These are phyloP conservation scores for Coemansia sp. DNA, from an alignment of 192 early-diverging fungal species.

Conservation along the genomic window DNA sequence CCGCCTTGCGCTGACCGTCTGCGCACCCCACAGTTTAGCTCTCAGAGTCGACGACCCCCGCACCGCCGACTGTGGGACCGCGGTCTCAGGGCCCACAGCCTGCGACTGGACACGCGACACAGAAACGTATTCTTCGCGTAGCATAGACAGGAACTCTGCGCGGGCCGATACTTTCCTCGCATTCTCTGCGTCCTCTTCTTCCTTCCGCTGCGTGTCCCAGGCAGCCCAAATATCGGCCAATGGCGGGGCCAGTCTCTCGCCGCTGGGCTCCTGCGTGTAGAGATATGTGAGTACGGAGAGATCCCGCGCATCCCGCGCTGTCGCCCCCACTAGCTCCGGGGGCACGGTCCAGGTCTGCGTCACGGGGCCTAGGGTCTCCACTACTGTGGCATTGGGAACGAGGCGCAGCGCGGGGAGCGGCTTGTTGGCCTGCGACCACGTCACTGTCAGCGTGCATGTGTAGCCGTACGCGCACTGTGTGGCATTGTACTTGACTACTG, in stretches of 20 bases:
- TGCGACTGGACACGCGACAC: too few relatives aligned
- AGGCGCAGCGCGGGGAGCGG: background rate
- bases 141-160: slow-evolving; percentile 8
- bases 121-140: slow-evolving; percentile 11
- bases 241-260: slow-evolving; percentile 9
- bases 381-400: background rate
- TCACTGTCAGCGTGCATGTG: slow-evolving; percentile 2
- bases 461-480: background rate
- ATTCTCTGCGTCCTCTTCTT: background rate
- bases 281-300: slow-evolving; percentile 15
- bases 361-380: background rate
- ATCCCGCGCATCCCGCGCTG: slow-evolving; percentile 16
- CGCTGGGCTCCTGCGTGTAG: slow-evolving; percentile 4
- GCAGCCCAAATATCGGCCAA: slow-evolving; percentile 18
- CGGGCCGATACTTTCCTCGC: background rate
- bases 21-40: background rate
- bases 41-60: background rate
- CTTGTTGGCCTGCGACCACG: slow-evolving; percentile 13
- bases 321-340: background rate
- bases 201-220: slow-evolving; percentile 10
- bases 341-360: slow-evolving; percentile 21
- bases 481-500: background rate
- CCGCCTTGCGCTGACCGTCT: slow-evolving; percentile 3
- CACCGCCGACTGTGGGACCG: background rate
- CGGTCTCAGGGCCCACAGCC: background rate